Base-by-base conservation (phyloP, 352 stramenopile species). In the Globisporangium orthogonon region DNA sequence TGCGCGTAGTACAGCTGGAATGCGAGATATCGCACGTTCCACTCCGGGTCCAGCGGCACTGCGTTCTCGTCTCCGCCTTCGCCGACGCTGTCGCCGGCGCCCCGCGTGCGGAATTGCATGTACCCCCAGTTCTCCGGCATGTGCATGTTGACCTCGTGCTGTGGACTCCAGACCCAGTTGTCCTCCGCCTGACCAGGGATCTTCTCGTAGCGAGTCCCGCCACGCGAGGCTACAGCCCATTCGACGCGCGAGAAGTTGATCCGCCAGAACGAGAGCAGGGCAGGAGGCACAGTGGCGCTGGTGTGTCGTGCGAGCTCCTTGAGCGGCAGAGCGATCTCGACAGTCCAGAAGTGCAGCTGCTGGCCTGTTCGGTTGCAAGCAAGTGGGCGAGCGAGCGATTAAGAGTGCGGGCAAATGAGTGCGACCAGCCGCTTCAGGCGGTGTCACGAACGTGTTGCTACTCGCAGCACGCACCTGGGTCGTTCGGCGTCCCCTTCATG, bases 191-290 rank as follows among this genome's bases (percentile, higher is more conserved):
- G 44, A 3, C 61, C 63, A 11, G 60, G 40, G 45, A 78, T 66
- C 58, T 91, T 94, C 53, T 83, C 69, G 58, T 80, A 90, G 3
- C 46, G 49, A 10, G 65, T 23, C 15, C 15, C 58, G 0, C 60
- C 62, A 23, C 62, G 52, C 10, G 79, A 54, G 29, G 60, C 63
- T 53, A 89, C 67, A 37, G 67, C 48, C 83, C 81, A 94, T 60
- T 97, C 82, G 9, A 96, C 87, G 13, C 87, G 73, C 17, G 79
- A 94, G 51, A 97, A 96, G 65, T 97, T 96, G 56, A 96, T 91
- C 4, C 88, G 62, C 83, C 84, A 95, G 51, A 78, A 79, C 0
- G 62, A 70, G 7, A 69, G 66, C 9, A 59, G 10, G 4, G 5
- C 33, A 3, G 83, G 87, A 18, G 74, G 78, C 50, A 78, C 59